Evolutionary conservation across 306 rosid species (phyloP), one percentile per base, ranked within the genome.

Genomic region (Vigna hirtella): DNA sequence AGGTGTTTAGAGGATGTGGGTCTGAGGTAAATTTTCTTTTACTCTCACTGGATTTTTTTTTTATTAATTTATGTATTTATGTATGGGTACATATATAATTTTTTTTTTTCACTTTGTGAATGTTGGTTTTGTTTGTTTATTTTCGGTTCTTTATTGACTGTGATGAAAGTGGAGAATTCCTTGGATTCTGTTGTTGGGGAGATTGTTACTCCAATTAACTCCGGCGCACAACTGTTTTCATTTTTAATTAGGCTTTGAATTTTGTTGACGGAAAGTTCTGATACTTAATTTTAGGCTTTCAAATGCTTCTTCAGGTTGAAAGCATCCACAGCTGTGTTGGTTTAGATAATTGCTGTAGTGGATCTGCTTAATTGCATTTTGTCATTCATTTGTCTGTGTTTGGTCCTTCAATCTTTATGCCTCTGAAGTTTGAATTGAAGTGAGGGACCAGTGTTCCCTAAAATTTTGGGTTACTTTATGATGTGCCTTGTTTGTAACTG

Each of bases 1-100:
- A 70, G 81, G 63, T 79, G 81, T 79, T 78, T 40, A 32, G 83
- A 84, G 80, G 90, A 88, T 87, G 96, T 90, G 89, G 89, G 93
- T 86, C 79, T 93, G 90, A 91, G 99, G 98, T 95, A 91, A 84
- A 73, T 87, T 82, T 72, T 12, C 82, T 59, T 70, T 51, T 66
- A 67, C 76, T 78, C 65, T 77, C 53, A 83, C 82, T 82, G 22
- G 36, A 14, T 68, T 26, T 48, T 82, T 89, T 80, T 63, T 34
- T 79, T 71, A 79, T 79, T 83, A 82, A 51, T 73, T 65, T 58
- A 9, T 40, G 10, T 61, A 68, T 11, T 57, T 57, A 34, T 36
- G 52, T 66, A 7, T n/a, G 40, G 50, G 18, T 72, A 45, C 12
- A 15, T n/a, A 18, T 30, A 30, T 4, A 30, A 30, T 30, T 30